Percentiles rank a stretch among this genome's conserved stretches.
These are phyloP conservation scores for Phialocephala subalpina DNA, from an alignment of 2,329 filamentous ascomycete species.

Conservation along the genomic window DNA sequence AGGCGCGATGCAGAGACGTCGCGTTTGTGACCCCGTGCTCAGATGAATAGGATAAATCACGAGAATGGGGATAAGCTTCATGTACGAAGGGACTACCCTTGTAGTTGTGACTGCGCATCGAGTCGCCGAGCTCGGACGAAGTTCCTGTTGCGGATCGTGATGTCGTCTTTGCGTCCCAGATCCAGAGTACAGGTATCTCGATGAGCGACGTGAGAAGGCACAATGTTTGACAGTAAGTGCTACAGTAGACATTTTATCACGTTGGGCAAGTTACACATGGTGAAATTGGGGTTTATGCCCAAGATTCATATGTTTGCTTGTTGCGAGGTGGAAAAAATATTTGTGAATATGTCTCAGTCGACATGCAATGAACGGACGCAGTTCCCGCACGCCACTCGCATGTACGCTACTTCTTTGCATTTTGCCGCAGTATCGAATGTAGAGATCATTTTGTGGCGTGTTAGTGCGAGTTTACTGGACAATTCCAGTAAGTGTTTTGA, in stretches of 20 bases:
- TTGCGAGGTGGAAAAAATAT: neutral
- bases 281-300: neutral
- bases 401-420: neutral
- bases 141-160: conserved; percentile 6
- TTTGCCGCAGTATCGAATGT: neutral
- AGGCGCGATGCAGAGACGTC: conserved; percentile 2
- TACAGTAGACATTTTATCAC: too few relatives aligned
- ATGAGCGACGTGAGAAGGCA: neutral
- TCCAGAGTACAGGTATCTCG: neutral
- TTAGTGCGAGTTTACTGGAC: neutral
- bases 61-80: too few relatives aligned
- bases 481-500: neutral
- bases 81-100: too few relatives aligned
- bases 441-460: neutral
- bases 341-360: conserved; percentile 1
- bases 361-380: neutral
- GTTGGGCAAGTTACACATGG: neutral
- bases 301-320: too few relatives aligned
- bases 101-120: neutral
- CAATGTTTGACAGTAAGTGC: neutral
- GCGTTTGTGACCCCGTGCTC: conserved; percentile 14
- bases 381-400: conserved; percentile 5
- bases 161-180: neutral
- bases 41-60: too few relatives aligned
- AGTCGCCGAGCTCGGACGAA: conserved; percentile 18